phyloP scores from a whole-genome alignment of 306 rosid species.

The Fagus sylvatica region DNA sequence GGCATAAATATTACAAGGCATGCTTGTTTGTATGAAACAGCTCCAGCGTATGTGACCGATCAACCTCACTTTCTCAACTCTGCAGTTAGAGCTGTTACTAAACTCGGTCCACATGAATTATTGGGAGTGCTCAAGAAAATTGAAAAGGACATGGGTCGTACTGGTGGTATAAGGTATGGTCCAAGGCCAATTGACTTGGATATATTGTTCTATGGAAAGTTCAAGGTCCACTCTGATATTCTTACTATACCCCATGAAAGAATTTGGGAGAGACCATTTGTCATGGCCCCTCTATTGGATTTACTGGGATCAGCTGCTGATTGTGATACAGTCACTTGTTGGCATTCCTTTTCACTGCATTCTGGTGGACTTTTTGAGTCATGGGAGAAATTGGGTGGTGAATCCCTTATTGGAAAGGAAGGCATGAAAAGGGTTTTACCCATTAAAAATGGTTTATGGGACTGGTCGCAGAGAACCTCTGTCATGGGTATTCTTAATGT shows the following conservation, averaged over 20 bases:
- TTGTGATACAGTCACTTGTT: conserved; percentile 59
- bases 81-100: conserved; percentile 81
- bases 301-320: conserved; percentile 68
- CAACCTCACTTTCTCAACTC: conserved; percentile 87
- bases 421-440: conserved; percentile 86
- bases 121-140: conserved; percentile 68
- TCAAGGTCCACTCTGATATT: conserved; percentile 55
- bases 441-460: conserved; percentile 55
- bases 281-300: conserved; percentile 87
- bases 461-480: conserved; percentile 68
- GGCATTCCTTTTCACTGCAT: conserved; percentile 78
- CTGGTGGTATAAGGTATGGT: conserved; percentile 76
- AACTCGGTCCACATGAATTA: conserved; percentile 85
- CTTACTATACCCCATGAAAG: conserved; percentile 85
- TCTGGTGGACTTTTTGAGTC: conserved; percentile 53
- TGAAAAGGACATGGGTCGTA: conserved; percentile 76
- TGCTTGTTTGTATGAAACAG: conserved; percentile 85
- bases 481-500: conserved; percentile 87
- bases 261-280: conserved; percentile 96
- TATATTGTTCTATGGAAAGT: conserved; percentile 81
- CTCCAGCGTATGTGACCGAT: conserved; percentile 84
- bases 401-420: conserved; percentile 73
- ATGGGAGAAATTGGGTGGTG: conserved; percentile 84
- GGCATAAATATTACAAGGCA: conserved; percentile 77
- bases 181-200: conserved; percentile 94